Evolutionary conservation across 1,284 basidiomycete species (phyloP), one percentile per base, ranked within the genome.

Genomic region (Ganoderma sp.): DNA sequence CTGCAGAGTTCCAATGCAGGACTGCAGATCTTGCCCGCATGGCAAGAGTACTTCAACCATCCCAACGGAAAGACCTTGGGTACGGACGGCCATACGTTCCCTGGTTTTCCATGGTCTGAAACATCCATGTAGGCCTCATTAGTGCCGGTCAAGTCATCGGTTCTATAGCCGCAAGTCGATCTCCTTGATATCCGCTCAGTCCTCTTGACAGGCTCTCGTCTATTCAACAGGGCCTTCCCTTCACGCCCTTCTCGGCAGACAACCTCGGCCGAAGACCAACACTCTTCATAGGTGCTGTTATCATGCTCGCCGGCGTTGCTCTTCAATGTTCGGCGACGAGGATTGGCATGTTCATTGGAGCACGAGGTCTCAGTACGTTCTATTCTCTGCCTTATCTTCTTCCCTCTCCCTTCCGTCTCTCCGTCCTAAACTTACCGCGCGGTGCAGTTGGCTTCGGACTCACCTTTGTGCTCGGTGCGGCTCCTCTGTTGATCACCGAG

Each of bases 401-500:
- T 43, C 28, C 22, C 12, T 37, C 61, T 14, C 12, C 28, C 61
- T n/a, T 17, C 28, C 54, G 39, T 41, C 37, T 64, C 43, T 14
- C 19, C 45, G 61, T 52, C 68, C 75, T 42, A 71, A 61, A 45
- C 48, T 42, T 8, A 28, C 57, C 28, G 28, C 59, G 22, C 56
- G 34, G 71, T 57, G 41, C 62, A 90, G 89, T 90, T 69, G 90
- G 90, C 1, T 81, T 88, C 71, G 90, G 90, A n/a, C 81, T 90
- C 22, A 82, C 85, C 2, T 88, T 90, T 73, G 86, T 85, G 64
- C 78, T 84, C 57, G 90, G 88, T 72, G 85, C 88, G 10, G 86
- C 86, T 0, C 90, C 90, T 2, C 78, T 91, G 56, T 80, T 92
- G 42, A 84, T 92, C 65, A 87, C 89, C 54, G 91, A 93, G 78